phyloP scores from a whole-genome alignment of 1,139 yeast species.

The Geotrichum bryndzae region DNA sequence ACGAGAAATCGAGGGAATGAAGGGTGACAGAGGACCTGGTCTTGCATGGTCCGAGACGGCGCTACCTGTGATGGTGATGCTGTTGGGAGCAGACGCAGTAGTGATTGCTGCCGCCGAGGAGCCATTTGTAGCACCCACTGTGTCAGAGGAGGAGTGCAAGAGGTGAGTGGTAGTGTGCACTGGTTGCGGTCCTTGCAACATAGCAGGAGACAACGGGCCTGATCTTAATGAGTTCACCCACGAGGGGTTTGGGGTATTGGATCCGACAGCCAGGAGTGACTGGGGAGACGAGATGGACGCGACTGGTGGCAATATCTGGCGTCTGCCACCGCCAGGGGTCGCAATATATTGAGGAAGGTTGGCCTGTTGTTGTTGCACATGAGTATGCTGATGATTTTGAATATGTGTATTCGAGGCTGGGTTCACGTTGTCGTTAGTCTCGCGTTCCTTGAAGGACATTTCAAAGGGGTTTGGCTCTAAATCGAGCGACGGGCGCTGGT shows the following conservation, averaged over 20 bases:
- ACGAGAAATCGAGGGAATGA: constrained; percentile 9
- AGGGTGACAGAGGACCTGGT: constrained; percentile 33
- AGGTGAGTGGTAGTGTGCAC: not conserved
- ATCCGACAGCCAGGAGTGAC: constrained; percentile 22
- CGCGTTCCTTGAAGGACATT: constrained; percentile 73
- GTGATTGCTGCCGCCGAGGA: not conserved
- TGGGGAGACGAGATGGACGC: constrained; percentile 35
- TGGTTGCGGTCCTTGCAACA: constrained; percentile 32
- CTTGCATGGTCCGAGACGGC: constrained; percentile 17
- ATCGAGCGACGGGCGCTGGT: constrained; percentile 42
- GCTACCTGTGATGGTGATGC: constrained; percentile 5
- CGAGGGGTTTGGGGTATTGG: constrained; percentile 21
- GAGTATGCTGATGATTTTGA: not conserved
- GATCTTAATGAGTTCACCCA: constrained; percentile 30
- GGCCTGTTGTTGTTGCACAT: not conserved
- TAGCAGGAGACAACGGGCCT: constrained; percentile 34
- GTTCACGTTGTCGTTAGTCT: constrained; percentile 21
- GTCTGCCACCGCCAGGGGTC: constrained; percentile 31
- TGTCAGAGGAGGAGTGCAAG: not conserved
- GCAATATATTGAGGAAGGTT: constrained; percentile 19
- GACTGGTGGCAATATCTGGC: constrained; percentile 35
- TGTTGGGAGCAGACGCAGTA: constrained; percentile 4
- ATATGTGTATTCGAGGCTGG: constrained; percentile 16
- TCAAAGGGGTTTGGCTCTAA: constrained; percentile 95
- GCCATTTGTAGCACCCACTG: not conserved